Base-by-base conservation (phyloP, 1,284 basidiomycete genomes). In the Leccinum angustisporum region DNA sequence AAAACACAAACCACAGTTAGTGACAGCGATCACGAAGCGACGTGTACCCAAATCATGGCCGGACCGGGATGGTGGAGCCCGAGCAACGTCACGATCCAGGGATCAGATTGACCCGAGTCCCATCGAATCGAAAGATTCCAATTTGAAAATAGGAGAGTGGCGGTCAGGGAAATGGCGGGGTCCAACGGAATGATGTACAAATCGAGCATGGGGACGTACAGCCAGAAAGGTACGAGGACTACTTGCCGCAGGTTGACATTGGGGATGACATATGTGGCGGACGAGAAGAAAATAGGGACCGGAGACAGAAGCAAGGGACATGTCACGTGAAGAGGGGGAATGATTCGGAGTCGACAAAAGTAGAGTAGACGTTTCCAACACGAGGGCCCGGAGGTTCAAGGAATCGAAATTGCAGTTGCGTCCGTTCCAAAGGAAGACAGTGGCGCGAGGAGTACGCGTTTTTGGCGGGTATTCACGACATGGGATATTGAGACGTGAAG, bases 381-480 rank as follows among this genome's bases (percentile, higher is more conserved):
- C 55, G 71, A 73, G 70, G 71, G 52, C 59, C 69, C 69, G 72
- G 71, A 64, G 60, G 71, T 65, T 54, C 43, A 62, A 55, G 53
- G n/a, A 66, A 66, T 61, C 63, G 53, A 60, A 63, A 74, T 63
- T 62, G 70, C 72, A 50, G 72, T 74, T 66, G 38, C 62, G 11
- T 38, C 30, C 56, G 56, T 61, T 67, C 63, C 59, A 64, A 62
- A 59, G 56, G 58, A 56, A 54, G 64, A 61, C 46, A 10, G 27
- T 63, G 59, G 58, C 59, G 53, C 25, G n/a, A 52, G 48, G 30
- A 36, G 38, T 50, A 57, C 54, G 58, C 43, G 56, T 56, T 13
- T 30, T 46, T 48, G 51, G 31, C 56, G 38, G 18, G 57, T 31
- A 21, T 31, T 48, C 61, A 68, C 40, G 55, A 38, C 63, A 61